Evolutionary conservation across 805 yeast species (phyloP).

Genomic region (Candida ortonii): DNA sequence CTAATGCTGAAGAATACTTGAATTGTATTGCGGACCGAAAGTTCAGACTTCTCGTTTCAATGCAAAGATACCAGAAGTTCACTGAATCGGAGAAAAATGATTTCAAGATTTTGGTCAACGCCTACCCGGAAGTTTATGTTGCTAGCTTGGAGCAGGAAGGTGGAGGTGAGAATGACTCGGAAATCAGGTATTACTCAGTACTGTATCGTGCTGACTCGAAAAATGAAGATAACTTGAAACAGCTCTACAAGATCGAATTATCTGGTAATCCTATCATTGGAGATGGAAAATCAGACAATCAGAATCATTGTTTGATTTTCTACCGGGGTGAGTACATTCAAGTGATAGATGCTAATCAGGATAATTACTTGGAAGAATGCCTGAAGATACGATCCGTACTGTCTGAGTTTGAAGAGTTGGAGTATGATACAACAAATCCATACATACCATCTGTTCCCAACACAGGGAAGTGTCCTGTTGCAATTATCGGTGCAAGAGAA

Average conservation of each 20-base stretch:
- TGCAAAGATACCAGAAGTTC: slow-evolving; percentile 79
- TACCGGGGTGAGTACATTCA: slow-evolving; percentile 94
- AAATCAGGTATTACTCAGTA: slow-evolving; percentile 54
- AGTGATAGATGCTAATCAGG: slow-evolving; percentile 95
- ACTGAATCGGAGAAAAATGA: slow-evolving; percentile 63
- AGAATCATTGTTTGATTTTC: slow-evolving; percentile 81
- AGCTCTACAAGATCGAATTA: slow-evolving; percentile 63
- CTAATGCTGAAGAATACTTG: slow-evolving; percentile 57
- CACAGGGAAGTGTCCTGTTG: slow-evolving; percentile 57
- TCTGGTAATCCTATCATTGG: slow-evolving; percentile 95
- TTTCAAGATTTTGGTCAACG: slow-evolving; percentile 60
- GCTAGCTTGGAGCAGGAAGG: slow-evolving; percentile 54
- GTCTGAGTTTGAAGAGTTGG: slow-evolving; percentile 86
- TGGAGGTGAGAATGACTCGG: slow-evolving; percentile 37
- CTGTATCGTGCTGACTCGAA: slow-evolving; percentile 60
- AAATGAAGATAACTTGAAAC: slow-evolving; percentile 43
- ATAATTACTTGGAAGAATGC: slow-evolving; percentile 92
- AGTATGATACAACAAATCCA: slow-evolving; percentile 43
- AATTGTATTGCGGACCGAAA: slow-evolving; percentile 76
- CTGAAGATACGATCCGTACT: slow-evolving; percentile 82
- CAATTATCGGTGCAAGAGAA: slow-evolving; percentile 93
- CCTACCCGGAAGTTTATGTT: slow-evolving; percentile 66
- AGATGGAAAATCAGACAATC: slow-evolving; percentile 96
- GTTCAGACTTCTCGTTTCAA: slow-evolving; percentile 75
- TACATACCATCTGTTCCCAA: slow-evolving; percentile 54